Evolutionary conservation across 129 eudicot genomes (phyloP).

Genomic region (Pittosporum tobira): DNA sequence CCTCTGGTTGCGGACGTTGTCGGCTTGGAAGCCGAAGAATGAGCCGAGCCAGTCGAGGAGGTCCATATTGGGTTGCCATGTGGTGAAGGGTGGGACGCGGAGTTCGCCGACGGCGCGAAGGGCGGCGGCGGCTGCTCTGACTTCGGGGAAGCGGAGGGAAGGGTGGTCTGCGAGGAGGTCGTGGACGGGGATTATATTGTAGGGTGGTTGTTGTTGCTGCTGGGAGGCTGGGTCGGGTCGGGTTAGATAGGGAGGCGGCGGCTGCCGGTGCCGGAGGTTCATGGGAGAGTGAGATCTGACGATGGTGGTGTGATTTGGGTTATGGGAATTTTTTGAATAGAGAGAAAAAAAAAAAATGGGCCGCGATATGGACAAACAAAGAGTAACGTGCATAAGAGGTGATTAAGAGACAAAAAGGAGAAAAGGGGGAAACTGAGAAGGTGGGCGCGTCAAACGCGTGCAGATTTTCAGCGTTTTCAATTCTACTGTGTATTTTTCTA

Average conservation of each 20-base stretch:
- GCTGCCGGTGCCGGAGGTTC: slow-evolving; percentile 34
- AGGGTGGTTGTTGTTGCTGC: slow-evolving; percentile 19
- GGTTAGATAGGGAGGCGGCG: slow-evolving; percentile 15
- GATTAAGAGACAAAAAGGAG: slow-evolving; percentile 5
- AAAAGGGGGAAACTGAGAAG: background rate
- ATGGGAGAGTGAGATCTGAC: slow-evolving; percentile 4
- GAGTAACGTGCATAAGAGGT: slow-evolving; percentile 6
- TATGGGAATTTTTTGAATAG: background rate
- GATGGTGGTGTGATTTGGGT: background rate
- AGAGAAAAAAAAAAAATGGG: slow-evolving; percentile 7
- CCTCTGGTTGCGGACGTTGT: slow-evolving; percentile 61
- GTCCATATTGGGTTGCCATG: slow-evolving; percentile 60
- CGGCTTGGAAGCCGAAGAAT: slow-evolving; percentile 75
- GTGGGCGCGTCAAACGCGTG: slow-evolving; percentile 7
- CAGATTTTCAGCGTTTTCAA: background rate
- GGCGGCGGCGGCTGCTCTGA: slow-evolving; percentile 88
- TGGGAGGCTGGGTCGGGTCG: background rate
- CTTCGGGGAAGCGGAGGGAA: slow-evolving; percentile 76
- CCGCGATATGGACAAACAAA: background rate
- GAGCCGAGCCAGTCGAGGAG: slow-evolving; percentile 78
- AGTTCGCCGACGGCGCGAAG: slow-evolving; percentile 73
- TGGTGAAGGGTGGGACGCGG: slow-evolving; percentile 56
- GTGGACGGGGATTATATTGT: slow-evolving; percentile 83
- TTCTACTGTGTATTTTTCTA: too few species aligned
- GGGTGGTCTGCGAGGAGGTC: slow-evolving; percentile 83